Evolutionary conservation across 2,329 filamentous ascomycete genomes (phyloP).

Genomic region (Ophiostoma tasmaniense): DNA sequence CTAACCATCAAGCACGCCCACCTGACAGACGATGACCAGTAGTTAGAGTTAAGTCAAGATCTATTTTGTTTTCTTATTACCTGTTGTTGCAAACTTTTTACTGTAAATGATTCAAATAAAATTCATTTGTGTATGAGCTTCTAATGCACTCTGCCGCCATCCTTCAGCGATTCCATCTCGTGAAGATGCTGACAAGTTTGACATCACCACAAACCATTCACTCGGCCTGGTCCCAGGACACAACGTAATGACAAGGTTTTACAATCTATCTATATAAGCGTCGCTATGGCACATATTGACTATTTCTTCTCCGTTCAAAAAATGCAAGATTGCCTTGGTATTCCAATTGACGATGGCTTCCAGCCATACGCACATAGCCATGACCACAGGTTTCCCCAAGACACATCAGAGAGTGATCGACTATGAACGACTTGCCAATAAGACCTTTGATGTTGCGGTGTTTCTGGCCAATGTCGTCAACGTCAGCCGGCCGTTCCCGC

Average conservation of each 20-base stretch:
- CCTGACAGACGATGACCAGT: background rate
- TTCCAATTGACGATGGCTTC: too few relatives aligned
- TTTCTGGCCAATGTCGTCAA: background rate
- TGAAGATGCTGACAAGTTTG: background rate
- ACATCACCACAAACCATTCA: background rate
- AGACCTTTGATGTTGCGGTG: background rate
- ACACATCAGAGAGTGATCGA: background rate
- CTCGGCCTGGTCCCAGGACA: background rate
- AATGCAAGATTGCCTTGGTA: too few relatives aligned
- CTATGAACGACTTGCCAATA: background rate
- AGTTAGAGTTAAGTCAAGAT: background rate
- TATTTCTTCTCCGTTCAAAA: too few relatives aligned
- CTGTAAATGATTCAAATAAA: too few relatives aligned
- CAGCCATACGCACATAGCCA: too few relatives aligned
- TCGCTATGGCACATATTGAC: background rate
- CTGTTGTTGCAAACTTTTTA: too few relatives aligned
- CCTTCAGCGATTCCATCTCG: background rate
- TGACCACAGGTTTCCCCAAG: background rate
- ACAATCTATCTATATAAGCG: background rate
- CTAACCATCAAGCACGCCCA: constrained; percentile 11
- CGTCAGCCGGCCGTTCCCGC: background rate
- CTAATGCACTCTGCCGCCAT: too few relatives aligned
- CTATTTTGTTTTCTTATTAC: background rate
- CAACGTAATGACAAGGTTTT: background rate
- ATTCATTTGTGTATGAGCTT: too few relatives aligned